phyloP scores from a whole-genome alignment of 345 rosid species.

The Syzygium oleosum region DNA sequence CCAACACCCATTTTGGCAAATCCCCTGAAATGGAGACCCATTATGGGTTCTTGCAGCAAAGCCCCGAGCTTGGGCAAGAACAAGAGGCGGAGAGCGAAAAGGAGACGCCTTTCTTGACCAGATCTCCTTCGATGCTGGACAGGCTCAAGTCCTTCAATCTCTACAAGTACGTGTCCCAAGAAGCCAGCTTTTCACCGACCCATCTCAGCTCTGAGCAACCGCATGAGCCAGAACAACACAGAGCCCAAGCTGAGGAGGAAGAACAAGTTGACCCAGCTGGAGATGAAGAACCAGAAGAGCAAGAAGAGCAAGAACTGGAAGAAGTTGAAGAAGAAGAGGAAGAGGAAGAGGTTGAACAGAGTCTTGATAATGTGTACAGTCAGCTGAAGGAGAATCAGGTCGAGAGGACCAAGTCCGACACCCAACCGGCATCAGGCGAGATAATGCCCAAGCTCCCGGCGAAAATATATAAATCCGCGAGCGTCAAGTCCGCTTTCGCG shows the following conservation, averaged over 20 bases:
- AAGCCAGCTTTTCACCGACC: slow-evolving; percentile 16
- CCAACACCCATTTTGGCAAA: slow-evolving; percentile 16
- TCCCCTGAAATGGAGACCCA: slow-evolving; percentile 22
- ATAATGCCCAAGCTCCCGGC: slow-evolving; percentile 40
- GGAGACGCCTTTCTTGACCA: slow-evolving; percentile 11
- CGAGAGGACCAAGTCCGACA: slow-evolving; percentile 47
- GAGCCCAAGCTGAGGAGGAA: not conserved
- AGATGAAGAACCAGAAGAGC: not conserved
- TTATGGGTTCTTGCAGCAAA: not conserved
- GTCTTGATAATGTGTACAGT: slow-evolving; percentile 47
- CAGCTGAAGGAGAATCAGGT: slow-evolving; percentile 23
- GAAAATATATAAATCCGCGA: slow-evolving; percentile 88
- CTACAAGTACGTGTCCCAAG: slow-evolving; percentile 41
- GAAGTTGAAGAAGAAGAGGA: slow-evolving; percentile 8
- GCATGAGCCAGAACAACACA: not conserved
- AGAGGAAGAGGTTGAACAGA: slow-evolving; percentile 22
- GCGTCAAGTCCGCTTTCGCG: slow-evolving; percentile 46
- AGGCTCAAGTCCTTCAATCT: slow-evolving; percentile 59
- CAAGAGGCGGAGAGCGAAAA: not conserved
- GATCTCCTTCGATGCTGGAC: slow-evolving; percentile 70
- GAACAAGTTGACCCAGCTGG: not conserved
- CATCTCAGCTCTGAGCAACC: not conserved
- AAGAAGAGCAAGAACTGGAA: not conserved
- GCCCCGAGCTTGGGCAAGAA: slow-evolving; percentile 5
- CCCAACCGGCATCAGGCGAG: slow-evolving; percentile 45